These are phyloP conservation scores for Pythium brassicae DNA, from an alignment of 352 stramenopile species.

Conservation along the genomic window DNA sequence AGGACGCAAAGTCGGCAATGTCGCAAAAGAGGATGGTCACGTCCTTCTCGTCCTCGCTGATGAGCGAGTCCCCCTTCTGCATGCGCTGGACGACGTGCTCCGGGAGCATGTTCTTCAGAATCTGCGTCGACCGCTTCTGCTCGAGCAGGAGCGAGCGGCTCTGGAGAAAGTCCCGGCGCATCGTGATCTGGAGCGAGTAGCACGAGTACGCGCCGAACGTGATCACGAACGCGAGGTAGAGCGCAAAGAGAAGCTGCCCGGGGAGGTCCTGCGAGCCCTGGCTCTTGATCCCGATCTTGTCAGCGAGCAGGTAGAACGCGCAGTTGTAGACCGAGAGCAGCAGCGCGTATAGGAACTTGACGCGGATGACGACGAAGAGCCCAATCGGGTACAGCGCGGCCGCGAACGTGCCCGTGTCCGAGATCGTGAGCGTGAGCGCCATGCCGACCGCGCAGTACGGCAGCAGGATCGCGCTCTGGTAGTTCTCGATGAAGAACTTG, in stretches of 20 bases:
- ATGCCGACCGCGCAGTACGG: slow-evolving; percentile 70
- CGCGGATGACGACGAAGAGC: slow-evolving; percentile 78
- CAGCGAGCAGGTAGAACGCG: slow-evolving; percentile 69
- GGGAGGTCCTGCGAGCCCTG: slow-evolving; percentile 24
- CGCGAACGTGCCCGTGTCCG: slow-evolving; percentile 79
- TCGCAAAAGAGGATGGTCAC: slow-evolving; percentile 87
- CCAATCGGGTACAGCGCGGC: slow-evolving; percentile 74
- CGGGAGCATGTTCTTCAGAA: slow-evolving; percentile 83
- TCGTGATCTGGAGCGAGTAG: slow-evolving; percentile 82
- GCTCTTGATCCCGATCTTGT: slow-evolving; percentile 38
- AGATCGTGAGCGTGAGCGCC: slow-evolving; percentile 77
- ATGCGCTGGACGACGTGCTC: slow-evolving; percentile 83
- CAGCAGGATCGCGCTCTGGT: slow-evolving; percentile 67
- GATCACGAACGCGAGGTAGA: slow-evolving; percentile 79
- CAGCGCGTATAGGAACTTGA: slow-evolving; percentile 82
- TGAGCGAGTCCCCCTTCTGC: slow-evolving; percentile 77
- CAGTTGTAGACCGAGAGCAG: slow-evolving; percentile 78
- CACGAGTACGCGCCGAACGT: slow-evolving; percentile 66
- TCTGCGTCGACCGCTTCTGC: slow-evolving; percentile 73
- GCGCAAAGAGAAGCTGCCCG: slow-evolving; percentile 57
- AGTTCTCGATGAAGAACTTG: slow-evolving; percentile 71
- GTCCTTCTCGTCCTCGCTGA: slow-evolving; percentile 85
- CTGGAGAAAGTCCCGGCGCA: slow-evolving; percentile 80
- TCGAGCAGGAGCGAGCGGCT: slow-evolving; percentile 74
- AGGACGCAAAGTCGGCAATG: slow-evolving; percentile 76